Percentiles rank a stretch among this genome's conserved stretches.
Evolutionary conservation across 768 basidiomycete genomes (phyloP).

Genomic region (Cystobasidium onofrii): DNA sequence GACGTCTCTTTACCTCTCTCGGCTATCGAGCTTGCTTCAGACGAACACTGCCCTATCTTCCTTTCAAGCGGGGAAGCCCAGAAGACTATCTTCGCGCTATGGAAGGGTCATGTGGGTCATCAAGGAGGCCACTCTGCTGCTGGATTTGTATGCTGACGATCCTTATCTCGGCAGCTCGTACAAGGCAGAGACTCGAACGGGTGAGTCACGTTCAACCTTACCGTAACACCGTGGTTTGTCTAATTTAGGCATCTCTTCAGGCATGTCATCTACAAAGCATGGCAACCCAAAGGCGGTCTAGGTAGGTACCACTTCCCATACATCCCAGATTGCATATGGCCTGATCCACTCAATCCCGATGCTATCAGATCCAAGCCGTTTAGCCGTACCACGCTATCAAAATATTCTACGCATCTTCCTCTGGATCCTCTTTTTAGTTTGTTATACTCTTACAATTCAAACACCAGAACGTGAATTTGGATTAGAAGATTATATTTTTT

Average conservation of each 20-base stretch:
- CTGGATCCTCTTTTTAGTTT: slow-evolving; percentile 41
- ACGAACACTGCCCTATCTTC: slow-evolving; percentile 41
- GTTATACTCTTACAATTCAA: slow-evolving; percentile 40
- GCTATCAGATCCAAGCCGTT: slow-evolving; percentile 33
- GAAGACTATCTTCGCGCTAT: slow-evolving; percentile 40
- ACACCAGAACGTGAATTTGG: slow-evolving; percentile 41
- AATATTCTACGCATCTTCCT: slow-evolving; percentile 40
- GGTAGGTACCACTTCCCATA: no score
- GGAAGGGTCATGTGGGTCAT: slow-evolving; percentile 35
- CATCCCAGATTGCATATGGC: no score
- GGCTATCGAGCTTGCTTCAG: slow-evolving; percentile 40
- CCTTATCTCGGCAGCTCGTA: slow-evolving; percentile 28
- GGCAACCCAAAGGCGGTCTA: slow-evolving; percentile 23
- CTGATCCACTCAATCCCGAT: no score
- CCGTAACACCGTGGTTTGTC: no score
- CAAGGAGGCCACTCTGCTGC: no score
- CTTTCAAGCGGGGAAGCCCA: slow-evolving; percentile 39
- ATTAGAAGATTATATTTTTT: slow-evolving; percentile 37
- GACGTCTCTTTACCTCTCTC: slow-evolving; percentile 38
- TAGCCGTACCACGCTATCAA: slow-evolving; percentile 42
- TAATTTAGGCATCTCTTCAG: neutral
- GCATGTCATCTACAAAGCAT: slow-evolving; percentile 35
- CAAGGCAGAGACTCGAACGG: slow-evolving; percentile 37
- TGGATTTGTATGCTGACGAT: neutral
- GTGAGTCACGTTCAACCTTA: neutral